Evolutionary conservation across 2,329 filamentous ascomycete genomes (phyloP), one percentile per base, ranked within the genome.

Genomic region (Colletotrichum noveboracense): DNA sequence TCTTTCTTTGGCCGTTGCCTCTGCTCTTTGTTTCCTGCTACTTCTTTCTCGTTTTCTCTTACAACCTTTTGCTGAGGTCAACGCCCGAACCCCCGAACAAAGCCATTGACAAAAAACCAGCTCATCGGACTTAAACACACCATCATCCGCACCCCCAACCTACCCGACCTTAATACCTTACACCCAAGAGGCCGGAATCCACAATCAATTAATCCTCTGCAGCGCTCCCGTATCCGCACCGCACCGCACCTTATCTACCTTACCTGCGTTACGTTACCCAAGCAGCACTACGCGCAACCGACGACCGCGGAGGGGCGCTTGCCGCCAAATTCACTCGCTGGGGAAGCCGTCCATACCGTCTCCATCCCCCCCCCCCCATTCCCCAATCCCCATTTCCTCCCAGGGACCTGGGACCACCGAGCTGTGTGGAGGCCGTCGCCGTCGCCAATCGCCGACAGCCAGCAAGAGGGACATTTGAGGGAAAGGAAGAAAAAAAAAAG

Each of bases 301-400:
- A 48, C 43, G 43, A 48, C 43, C 43, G 43, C 43, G 43, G 43
- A 48, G 43, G 43, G 43, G 43, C 43, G 18, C 43, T 21, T 48
- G 43, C 43, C 43, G 43, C 43, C 43, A 21, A 48, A 48, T 12
- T 18, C 43, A 48, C 62, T 65, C 34, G n/a, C 43, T 48, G 73
- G 73, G 70, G 69, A 75, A 73, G 73, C 73, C 73, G 73, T 48
- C 26, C 70, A 64, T 67, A 56, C 36, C 36, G 43, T 48, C 67
- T 61, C 58, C 55, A 65, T 64, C 58, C 43, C 34, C 18, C 58
- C 43, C 34, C 18, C 62, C 58, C 66, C 36, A 74, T 24, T 43
- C 61, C 24, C 62, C 60, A 52, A 34, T 75, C 55, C n/a, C 34
- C 64, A 60, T 66, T 66, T 70, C 48, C 43, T 43, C 48, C 10